These are phyloP conservation scores for Globisporangium barbulae DNA, from an alignment of 352 stramenopile genomes.

Conservation along the genomic window DNA sequence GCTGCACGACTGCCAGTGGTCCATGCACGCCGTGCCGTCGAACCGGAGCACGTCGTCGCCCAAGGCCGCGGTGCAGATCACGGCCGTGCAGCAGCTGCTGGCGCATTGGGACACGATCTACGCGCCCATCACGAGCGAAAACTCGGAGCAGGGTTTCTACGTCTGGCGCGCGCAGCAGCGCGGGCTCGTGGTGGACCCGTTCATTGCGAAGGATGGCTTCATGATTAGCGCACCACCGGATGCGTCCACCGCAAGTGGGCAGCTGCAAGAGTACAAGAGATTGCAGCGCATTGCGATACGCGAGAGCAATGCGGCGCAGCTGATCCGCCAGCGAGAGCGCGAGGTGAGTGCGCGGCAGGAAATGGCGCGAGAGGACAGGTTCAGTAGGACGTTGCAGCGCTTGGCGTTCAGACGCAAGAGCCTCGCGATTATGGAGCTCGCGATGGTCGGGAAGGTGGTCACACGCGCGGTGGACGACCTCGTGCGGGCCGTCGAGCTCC, in stretches of 20 bases:
- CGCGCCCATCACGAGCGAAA: constrained; percentile 48
- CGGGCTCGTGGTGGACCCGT: constrained; percentile 43
- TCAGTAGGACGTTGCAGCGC: constrained; percentile 4
- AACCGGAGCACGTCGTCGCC: constrained; percentile 48
- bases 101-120: constrained; percentile 66
- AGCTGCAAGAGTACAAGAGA: constrained; percentile 28
- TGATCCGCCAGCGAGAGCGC: constrained; percentile 27
- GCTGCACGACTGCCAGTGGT: constrained; percentile 60
- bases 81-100: constrained; percentile 40
- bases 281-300: constrained; percentile 43
- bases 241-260: constrained; percentile 14
- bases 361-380: constrained; percentile 32
- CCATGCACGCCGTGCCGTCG: constrained; percentile 24
- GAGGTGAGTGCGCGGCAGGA: constrained; percentile 15
- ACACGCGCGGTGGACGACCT: constrained; percentile 7
- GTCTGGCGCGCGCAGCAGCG: constrained; percentile 48
- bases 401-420: constrained; percentile 1
- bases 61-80: constrained; percentile 41
- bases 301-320: constrained; percentile 33
- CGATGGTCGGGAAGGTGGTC: constrained; percentile 13
- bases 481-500: constrained; percentile 1
- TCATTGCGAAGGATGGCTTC: constrained; percentile 46
- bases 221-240: constrained; percentile 47
- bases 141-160: constrained; percentile 30
- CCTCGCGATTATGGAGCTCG: constrained; percentile 12